Evolutionary conservation across 2,329 filamentous ascomycete genomes (phyloP), one percentile per base, ranked within the genome.

Genomic region (Diaporthe batatas): DNA sequence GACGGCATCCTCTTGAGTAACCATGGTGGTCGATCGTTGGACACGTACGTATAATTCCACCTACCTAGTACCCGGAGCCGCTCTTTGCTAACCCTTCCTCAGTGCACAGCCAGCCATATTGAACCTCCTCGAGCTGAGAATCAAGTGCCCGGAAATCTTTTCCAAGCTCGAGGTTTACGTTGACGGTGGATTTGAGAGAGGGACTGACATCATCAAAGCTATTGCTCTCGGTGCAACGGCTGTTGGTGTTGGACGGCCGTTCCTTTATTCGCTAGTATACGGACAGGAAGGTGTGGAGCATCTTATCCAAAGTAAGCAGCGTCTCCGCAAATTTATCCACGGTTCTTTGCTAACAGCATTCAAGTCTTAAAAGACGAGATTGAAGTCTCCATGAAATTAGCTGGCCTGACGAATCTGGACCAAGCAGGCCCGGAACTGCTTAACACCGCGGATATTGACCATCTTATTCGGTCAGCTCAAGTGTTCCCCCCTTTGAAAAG

Each of bases 201-300:
- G 88, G 0, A 86, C 87, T 0, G 88, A 90, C 75, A 85, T 90
- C 2, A 81, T 90, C 64, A 90, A 90, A 75, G 86, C 86, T 1
- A 78, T 90, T n/a, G 86, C 85, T 29, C 76, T 89, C 1, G 88
- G 88, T 0, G 88, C 87, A 0, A 88, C 82, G n/a, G 86, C 86
- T 2, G 87, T 85, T 0, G 87, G 87, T 0, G 80, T 90, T 34
- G 88, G 87, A 2, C 58, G 73, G 7, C 62, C 73, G 29, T 73
- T 53, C 25, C 32, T 73, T 0, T 73, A 71, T 29, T 71, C 72
- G 10, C 23, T 73, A 2, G 51, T 54, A 2, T 73, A 73, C 12
- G 72, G 72, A 18, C 68, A 73, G 23, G 36, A 59, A 25, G 72
- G 72, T 18, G 49, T 39, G 1, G 65, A 71, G 51, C 68, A 73